phyloP scores from a whole-genome alignment of 2,329 filamentous ascomycete species.

The Trematosphaeria pertusa region DNA sequence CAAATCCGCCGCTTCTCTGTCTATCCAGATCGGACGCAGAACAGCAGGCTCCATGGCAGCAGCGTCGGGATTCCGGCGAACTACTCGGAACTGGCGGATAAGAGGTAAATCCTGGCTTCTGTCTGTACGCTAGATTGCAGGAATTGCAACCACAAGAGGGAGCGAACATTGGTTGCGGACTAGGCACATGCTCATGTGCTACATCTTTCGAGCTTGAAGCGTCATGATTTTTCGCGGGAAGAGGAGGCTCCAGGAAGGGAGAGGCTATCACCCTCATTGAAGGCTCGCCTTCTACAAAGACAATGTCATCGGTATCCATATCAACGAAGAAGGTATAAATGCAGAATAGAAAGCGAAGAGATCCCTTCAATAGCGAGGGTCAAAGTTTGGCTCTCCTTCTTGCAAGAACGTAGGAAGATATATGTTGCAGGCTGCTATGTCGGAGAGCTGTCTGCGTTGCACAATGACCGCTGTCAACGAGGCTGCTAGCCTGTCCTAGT shows the following conservation, averaged over 20 bases:
- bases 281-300: conserved; percentile 17
- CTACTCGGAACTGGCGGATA: conserved; percentile 1
- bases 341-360: neutral
- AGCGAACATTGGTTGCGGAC: neutral
- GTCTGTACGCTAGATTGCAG: conserved; percentile 1
- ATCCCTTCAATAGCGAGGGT: neutral
- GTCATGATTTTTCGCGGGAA: neutral
- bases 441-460: too few relatives aligned
- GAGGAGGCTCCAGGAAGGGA: neutral
- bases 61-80: conserved; percentile 1
- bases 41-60: conserved; percentile 7
- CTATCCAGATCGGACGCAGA: too few relatives aligned
- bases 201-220: neutral
- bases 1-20: too few relatives aligned
- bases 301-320: conserved; percentile 20
- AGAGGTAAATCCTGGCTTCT: neutral
- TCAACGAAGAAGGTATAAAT: neutral
- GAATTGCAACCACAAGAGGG: neutral
- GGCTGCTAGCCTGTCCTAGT: too few relatives aligned
- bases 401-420: too few relatives aligned
- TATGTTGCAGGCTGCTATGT: too few relatives aligned
- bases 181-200: neutral
- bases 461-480: too few relatives aligned
- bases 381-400: conserved; percentile 3
- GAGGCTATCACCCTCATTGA: conserved; percentile 16